Base-by-base conservation (phyloP, 1,284 basidiomycete species). In the Ganoderma lucidum region DNA sequence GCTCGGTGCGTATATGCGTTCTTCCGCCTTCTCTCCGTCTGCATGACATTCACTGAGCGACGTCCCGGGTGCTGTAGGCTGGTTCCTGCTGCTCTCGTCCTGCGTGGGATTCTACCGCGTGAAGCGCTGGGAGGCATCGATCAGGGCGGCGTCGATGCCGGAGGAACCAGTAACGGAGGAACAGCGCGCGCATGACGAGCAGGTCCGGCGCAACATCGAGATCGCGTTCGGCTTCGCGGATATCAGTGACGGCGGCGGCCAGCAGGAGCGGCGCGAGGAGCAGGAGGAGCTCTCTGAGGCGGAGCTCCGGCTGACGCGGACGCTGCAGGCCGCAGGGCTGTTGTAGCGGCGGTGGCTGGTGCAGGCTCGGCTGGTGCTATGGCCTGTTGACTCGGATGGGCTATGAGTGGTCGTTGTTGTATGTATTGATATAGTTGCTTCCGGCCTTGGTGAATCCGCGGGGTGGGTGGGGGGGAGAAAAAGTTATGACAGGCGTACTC, bases 81-180 rank as follows among this genome's bases (percentile, higher is more conserved):
- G 96, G 95, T 96, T 97, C 85, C 83, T 97, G 51, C 84, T 97
- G 19, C 83, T 96, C 28, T 92, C 93, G 1, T 93, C 91, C 55
- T 72, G 93, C 63, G 87, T 96, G 59, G 90, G 93, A 28, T 97
- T 90, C 83, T 95, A 92, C 88, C 89, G 95, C 72, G 88, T 96
- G 51, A 96, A 96, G 79, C 88, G 92, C 65, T 94, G 91, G 90
- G 92, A 93, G 76, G 78, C 82, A 45, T 89, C 89, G 10, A 85
- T 93, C 67, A 86, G 87, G 37, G 78, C 83, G 23, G 79, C 86
- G 28, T 75, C 83, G 66, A 69, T 76, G 19, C 65, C 71, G 10
- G 78, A 81, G 15, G 70, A 79, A n/a, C 65, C 79, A 12, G 70
- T 79, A 59, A 80, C 85, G 6, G 67, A 83, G 0, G 86, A 87